phyloP scores from a whole-genome alignment of 1,139 yeast genomes.

The Saccharomyces hybrid region DNA sequence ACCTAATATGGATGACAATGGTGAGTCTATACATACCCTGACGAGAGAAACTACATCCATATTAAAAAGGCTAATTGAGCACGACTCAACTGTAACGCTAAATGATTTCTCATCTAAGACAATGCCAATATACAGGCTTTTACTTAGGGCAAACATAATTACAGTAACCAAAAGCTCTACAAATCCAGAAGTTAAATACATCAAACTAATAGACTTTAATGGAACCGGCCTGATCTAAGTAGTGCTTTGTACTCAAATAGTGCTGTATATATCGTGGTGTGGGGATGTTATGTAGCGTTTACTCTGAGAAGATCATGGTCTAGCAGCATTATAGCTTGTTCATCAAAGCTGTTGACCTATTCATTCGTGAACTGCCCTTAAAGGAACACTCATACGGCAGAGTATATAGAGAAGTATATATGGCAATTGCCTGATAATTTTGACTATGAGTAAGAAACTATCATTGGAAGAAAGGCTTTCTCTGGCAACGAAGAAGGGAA shows the following conservation, averaged over 20 bases:
- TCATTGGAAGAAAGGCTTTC: constrained; percentile 77
- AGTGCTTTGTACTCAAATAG: not conserved
- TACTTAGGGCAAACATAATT: constrained; percentile 8
- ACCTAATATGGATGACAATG: constrained; percentile 8
- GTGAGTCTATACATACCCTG: not conserved
- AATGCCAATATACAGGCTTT: constrained; percentile 10
- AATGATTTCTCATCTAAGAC: constrained; percentile 13
- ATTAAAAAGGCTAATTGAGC: constrained; percentile 9
- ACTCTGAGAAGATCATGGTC: not conserved
- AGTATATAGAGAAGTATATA: not conserved
- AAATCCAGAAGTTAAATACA: not conserved
- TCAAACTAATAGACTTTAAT: constrained; percentile 4
- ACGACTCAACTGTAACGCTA: constrained; percentile 12
- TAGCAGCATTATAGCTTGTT: not conserved
- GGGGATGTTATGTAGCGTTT: not conserved
- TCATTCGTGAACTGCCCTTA: not conserved
- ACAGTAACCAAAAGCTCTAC: not conserved
- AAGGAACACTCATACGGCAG: not conserved
- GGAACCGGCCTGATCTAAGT: not conserved
- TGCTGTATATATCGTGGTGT: not conserved
- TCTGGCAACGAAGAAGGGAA: constrained; percentile 53
- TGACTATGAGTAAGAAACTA: constrained; percentile 33
- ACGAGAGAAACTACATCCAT: not conserved
- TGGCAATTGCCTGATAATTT: not conserved
- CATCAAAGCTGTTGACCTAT: not conserved